Conservation (phyloP, 2,329 filamentous ascomycete genomes). For the Dryadomyces quercivorus region DNA sequence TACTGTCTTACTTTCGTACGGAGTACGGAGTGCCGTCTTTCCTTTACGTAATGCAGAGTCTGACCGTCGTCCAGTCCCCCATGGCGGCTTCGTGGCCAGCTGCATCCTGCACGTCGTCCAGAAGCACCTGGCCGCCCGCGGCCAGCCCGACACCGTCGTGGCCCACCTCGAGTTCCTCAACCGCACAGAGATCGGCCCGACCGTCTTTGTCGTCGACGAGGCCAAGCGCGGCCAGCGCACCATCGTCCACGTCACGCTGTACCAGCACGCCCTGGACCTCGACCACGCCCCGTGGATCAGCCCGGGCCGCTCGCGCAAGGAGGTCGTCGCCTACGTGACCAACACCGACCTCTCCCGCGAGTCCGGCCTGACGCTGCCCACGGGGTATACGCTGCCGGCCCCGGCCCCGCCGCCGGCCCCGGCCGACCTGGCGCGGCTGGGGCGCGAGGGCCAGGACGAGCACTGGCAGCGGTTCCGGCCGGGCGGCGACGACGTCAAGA, state of each 20-base stretch:
- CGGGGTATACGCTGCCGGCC: conserved; percentile 14
- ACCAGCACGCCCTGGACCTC: conserved; percentile 19
- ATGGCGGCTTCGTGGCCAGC: conserved; percentile 33
- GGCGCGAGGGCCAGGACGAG: conserved; percentile 3
- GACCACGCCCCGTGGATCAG: not conserved
- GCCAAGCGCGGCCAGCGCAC: conserved; percentile 28
- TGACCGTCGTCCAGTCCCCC: conserved; percentile 19
- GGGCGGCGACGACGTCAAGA: conserved; percentile 4
- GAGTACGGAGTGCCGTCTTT: not conserved
- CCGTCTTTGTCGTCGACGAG: conserved; percentile 26
- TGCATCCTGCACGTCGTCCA: conserved; percentile 25
- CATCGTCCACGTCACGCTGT: conserved; percentile 29
- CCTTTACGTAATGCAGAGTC: too few species aligned
- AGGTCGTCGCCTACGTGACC: conserved; percentile 27
- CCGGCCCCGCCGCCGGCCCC: conserved; percentile 13
- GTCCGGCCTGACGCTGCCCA: conserved; percentile 19
- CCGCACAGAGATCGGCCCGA: conserved; percentile 25
- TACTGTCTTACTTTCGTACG: too few species aligned
- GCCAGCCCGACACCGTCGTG: conserved; percentile 26
- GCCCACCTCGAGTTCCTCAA: conserved; percentile 29
- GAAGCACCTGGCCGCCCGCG: conserved; percentile 19
- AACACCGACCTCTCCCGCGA: conserved; percentile 21
- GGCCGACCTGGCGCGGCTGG: conserved; percentile 14
- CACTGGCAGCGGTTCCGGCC: conserved; percentile 16
- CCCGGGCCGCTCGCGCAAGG: conserved; percentile 12